These are phyloP conservation scores for Naganishia onofrii DNA, from an alignment of 768 basidiomycete species.

Conservation along the genomic window DNA sequence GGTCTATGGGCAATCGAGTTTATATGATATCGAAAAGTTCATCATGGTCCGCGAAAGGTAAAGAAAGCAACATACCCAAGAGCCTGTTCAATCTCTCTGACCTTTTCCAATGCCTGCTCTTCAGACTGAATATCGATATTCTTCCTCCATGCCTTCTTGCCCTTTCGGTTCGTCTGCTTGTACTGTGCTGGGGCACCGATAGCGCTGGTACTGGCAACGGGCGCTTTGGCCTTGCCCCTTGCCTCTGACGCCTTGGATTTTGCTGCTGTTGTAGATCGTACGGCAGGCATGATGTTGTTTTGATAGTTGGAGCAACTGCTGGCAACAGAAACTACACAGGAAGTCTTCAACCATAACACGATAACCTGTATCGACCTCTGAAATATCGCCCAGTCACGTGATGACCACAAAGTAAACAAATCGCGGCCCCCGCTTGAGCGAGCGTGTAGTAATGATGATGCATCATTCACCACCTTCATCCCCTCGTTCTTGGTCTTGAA, in stretches of 20 bases:
- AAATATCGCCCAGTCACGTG: slow-evolving; percentile 24
- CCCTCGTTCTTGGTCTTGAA: too few species aligned
- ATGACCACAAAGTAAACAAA: slow-evolving; percentile 11
- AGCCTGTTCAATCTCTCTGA: slow-evolving; percentile 76
- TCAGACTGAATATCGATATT: slow-evolving; percentile 81
- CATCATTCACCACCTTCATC: too few species aligned
- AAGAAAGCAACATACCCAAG: slow-evolving; percentile 62
- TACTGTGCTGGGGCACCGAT: slow-evolving; percentile 53
- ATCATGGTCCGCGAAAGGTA: not conserved
- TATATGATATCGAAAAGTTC: not conserved
- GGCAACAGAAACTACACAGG: not conserved
- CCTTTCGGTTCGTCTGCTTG: slow-evolving; percentile 72
- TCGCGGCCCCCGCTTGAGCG: not conserved
- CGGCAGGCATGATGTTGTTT: slow-evolving; percentile 13
- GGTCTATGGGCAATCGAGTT: not conserved
- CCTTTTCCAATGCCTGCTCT: slow-evolving; percentile 69
- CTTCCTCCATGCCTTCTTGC: slow-evolving; percentile 91
- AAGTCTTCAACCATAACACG: not conserved
- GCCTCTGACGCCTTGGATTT: slow-evolving; percentile 14
- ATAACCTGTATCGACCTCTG: not conserved
- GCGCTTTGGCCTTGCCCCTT: slow-evolving; percentile 24
- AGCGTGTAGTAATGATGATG: too few species aligned
- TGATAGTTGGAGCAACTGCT: not conserved
- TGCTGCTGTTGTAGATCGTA: not conserved
- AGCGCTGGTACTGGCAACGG: slow-evolving; percentile 21